Evolutionary conservation across 2,329 filamentous ascomycete genomes (phyloP).

Genomic region (Penicillium verrucosum): DNA sequence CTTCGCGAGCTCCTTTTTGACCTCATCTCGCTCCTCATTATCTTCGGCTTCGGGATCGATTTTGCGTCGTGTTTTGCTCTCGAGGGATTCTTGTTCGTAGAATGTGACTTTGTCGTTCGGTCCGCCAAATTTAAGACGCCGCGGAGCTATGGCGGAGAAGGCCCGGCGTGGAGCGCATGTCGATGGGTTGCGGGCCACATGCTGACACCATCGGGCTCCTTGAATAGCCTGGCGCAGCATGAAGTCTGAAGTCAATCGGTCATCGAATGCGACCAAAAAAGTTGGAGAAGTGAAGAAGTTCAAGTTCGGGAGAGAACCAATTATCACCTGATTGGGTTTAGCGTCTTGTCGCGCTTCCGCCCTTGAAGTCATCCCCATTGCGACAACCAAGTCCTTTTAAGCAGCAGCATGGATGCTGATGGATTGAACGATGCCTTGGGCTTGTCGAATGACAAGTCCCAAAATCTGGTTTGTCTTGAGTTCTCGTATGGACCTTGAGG

Average conservation of each 20-base stretch:
- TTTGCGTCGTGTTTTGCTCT: slow-evolving; percentile 36
- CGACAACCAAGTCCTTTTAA: slow-evolving; percentile 9
- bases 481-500: not conserved
- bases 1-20: slow-evolving; percentile 39
- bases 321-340: slow-evolving; percentile 32
- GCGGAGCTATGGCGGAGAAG: slow-evolving; percentile 33
- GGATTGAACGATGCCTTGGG: slow-evolving; percentile 23
- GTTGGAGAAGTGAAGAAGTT: slow-evolving; percentile 14
- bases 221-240: slow-evolving; percentile 46
- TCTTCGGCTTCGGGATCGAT: slow-evolving; percentile 42
- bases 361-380: slow-evolving; percentile 22
- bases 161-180: slow-evolving; percentile 27
- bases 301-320: slow-evolving; percentile 27
- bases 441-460: slow-evolving; percentile 28
- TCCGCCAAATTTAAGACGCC: slow-evolving; percentile 33
- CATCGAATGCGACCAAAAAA: slow-evolving; percentile 28
- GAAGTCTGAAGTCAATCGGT: slow-evolving; percentile 32
- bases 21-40: slow-evolving; percentile 35
- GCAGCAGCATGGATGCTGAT: slow-evolving; percentile 20
- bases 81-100: slow-evolving; percentile 41
- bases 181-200: slow-evolving; percentile 38
- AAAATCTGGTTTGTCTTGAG: slow-evolving; percentile 26
- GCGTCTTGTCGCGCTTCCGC: slow-evolving; percentile 22
- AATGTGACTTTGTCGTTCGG: slow-evolving; percentile 43
- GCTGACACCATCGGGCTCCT: slow-evolving; percentile 45